Evolutionary conservation across 169 alveolate species (phyloP).

Genomic region (Cryptosporidium xiaoi): DNA sequence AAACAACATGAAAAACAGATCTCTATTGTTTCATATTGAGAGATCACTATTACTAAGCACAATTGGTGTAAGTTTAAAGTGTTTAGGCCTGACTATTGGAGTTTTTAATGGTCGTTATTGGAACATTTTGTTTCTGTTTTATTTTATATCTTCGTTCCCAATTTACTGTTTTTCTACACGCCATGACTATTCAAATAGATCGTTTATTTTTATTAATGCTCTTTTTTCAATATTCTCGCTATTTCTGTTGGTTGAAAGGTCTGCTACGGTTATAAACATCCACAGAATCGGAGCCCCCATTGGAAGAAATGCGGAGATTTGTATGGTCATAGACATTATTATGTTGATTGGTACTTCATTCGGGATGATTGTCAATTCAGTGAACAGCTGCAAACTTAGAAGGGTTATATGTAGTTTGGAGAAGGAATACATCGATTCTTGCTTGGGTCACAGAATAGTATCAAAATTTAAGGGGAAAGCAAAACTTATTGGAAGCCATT

Average conservation of each 20-base stretch:
- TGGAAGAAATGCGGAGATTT: not conserved
- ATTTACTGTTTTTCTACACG: not conserved
- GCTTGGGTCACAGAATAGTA: constrained; percentile 8
- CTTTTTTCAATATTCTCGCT: not conserved
- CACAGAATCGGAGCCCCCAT: not conserved
- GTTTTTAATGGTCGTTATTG: not conserved
- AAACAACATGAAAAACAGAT: not conserved
- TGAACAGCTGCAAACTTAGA: not conserved
- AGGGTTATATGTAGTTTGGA: not conserved
- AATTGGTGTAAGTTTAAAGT: constrained; percentile 1
- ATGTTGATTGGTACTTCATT: not conserved
- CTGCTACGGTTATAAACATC: not conserved
- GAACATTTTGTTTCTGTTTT: not conserved
- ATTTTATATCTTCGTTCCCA: not conserved
- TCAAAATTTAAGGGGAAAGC: not conserved
- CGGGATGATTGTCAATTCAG: not conserved
- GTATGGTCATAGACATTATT: not conserved
- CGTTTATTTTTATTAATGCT: not conserved
- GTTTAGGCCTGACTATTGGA: not conserved
- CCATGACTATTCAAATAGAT: not conserved
- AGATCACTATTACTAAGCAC: constrained; percentile 9
- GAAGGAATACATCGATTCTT: not conserved
- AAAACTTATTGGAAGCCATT: not conserved
- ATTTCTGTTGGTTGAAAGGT: not conserved
- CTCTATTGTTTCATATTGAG: not conserved